Conservation (phyloP, 805 yeast species). For the Ogataea degrootiae region DNA sequence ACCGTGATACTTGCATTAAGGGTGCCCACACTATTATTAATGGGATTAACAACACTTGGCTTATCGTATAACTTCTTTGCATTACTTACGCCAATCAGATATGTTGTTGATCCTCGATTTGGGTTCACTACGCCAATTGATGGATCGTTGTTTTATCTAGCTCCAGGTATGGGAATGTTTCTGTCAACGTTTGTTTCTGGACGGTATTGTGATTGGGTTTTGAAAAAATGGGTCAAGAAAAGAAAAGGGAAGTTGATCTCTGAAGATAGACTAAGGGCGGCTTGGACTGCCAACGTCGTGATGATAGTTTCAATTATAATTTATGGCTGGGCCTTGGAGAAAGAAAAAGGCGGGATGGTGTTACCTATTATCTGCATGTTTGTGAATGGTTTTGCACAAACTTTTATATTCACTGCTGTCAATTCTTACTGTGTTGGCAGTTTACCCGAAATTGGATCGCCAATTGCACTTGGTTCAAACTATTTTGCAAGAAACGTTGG, state of each 20-base stretch:
- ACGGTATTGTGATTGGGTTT: constrained; percentile 41
- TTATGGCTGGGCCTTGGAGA: constrained; percentile 48
- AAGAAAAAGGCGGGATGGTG: constrained; percentile 46
- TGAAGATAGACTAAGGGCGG: constrained; percentile 44
- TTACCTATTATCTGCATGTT: constrained; percentile 46
- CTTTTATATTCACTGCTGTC: constrained; percentile 43
- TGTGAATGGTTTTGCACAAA: constrained; percentile 43
- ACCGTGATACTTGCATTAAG: constrained; percentile 35
- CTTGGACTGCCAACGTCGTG: constrained; percentile 33
- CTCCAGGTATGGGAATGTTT: constrained; percentile 50
- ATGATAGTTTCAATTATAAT: constrained; percentile 39
- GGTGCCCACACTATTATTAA: constrained; percentile 37
- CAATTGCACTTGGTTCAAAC: constrained; percentile 44
- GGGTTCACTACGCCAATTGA: constrained; percentile 40
- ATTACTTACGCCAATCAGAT: constrained; percentile 46
- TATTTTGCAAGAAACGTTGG: constrained; percentile 44
- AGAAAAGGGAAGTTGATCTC: constrained; percentile 40
- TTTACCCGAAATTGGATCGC: constrained; percentile 49
- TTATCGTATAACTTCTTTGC: constrained; percentile 44
- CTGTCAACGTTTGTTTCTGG: constrained; percentile 48
- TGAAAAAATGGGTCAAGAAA: constrained; percentile 34
- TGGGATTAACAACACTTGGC: constrained; percentile 35
- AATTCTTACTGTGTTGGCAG: constrained; percentile 55
- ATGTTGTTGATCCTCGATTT: constrained; percentile 51
- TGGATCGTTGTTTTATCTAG: constrained; percentile 47